phyloP scores from a whole-genome alignment of 73 alveolate genomes.

The Paramecium octaurelia region DNA sequence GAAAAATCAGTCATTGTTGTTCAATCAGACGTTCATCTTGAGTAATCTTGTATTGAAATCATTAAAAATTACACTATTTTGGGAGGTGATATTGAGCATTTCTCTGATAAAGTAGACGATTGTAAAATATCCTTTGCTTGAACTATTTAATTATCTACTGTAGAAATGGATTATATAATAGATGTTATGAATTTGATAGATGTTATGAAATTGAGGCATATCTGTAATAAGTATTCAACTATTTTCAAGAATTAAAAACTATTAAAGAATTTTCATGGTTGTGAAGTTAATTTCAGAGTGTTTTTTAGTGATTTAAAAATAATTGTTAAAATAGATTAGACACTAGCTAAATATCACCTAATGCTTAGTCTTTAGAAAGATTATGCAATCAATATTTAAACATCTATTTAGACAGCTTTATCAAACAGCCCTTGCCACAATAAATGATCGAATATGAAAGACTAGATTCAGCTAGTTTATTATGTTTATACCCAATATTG shows the following conservation, averaged over 20 bases:
- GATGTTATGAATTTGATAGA: no score
- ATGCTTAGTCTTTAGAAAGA: conserved; percentile 15
- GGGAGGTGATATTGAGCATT: conserved; percentile 50
- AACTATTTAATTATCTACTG: conserved; percentile 49
- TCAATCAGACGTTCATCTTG: not conserved
- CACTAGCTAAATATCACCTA: not conserved
- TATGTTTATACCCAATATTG: not conserved
- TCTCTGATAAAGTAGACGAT: conserved; percentile 34
- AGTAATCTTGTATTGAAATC: not conserved
- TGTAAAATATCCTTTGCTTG: conserved; percentile 21
- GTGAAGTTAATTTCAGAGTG: not conserved
- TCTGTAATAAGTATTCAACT: not conserved
- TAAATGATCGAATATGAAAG: conserved; percentile 53
- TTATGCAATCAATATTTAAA: not conserved
- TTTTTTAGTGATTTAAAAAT: conserved; percentile 9
- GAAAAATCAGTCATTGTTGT: not conserved
- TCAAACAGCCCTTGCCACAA: conserved; percentile 36
- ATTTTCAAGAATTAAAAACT: not conserved
- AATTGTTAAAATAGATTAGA: not conserved
- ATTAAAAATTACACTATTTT: not conserved
- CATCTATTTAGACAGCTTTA: not conserved
- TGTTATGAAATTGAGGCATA: conserved; percentile 34
- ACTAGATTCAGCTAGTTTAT: conserved; percentile 22
- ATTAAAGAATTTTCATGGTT: conserved; percentile 46
- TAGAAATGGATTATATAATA: conserved; percentile 22